Evolutionary conservation across 129 eudicot genomes (phyloP), one percentile per base, ranked within the genome.

Genomic region (Centrapalus pauciflorus): DNA sequence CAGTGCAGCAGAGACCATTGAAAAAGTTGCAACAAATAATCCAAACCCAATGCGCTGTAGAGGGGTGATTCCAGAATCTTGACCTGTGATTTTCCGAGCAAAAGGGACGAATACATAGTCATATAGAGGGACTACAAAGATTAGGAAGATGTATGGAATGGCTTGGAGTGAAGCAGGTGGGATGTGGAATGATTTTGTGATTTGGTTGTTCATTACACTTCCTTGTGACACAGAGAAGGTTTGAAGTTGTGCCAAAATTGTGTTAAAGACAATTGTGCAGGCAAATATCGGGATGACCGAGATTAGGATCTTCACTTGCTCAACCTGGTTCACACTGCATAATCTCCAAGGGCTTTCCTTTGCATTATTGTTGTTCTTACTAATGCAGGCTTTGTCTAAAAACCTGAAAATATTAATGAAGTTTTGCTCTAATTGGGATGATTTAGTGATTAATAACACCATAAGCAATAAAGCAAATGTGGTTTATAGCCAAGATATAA

Each of bases 161-260:
- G 97, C 77, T 76, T 94, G 99, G 23, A 94, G 93, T 6, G 99
- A 89, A 16, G 99, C 99, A 14, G 99, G 95, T 9, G 99, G 97
- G 55, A 94, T 80, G 65, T 75, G 85, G 83, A 94, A 84, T 13
- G 84, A 77, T 45, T 77, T 71, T 5, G 88, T 80, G 65, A 94
- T 73, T 37, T 75, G n/a, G 24, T 86, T 86, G 86, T 94, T 81
- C 99, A 94, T 94, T 16, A 83, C 56, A 72, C 82, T 84, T 64
- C 95, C 99, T 84, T 94, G 99, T 77, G 89, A 92, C 29, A 94
- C 99, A 29, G 99, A 89, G 79, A 94, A 94, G 23, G 99, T 94
- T 68, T 94, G 99, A 28, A 94, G 90, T 55, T 94, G 99, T 0
- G 99, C 99, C 40, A 94, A 65, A 17, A 79, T 86, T 11, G 99